A percentile compares a stretch with the other conserved stretches of the same genome.
phyloP scores from a whole-genome alignment of 2,329 filamentous ascomycete genomes.

The Helminthosporium solani region DNA sequence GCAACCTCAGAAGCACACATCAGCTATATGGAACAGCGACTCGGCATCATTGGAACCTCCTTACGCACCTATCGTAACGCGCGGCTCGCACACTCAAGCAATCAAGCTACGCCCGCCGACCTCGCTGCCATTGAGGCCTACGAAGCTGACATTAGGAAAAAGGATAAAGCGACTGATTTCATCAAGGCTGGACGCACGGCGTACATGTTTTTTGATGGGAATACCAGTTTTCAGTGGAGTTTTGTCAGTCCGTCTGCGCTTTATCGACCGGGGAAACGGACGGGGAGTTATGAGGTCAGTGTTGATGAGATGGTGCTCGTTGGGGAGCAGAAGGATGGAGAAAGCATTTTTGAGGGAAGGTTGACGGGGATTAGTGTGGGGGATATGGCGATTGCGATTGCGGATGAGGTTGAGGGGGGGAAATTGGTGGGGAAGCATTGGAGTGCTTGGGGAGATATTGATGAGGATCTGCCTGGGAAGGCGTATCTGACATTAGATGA shows the following conservation, averaged over 20 bases:
- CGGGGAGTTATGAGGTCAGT: slow-evolving; percentile 34
- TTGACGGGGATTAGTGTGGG: slow-evolving; percentile 36
- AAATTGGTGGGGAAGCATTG: slow-evolving; percentile 34
- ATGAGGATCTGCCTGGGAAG: slow-evolving; percentile 27
- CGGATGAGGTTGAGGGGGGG: slow-evolving; percentile 34
- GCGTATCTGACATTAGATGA: slow-evolving; percentile 28
- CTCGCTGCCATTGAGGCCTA: slow-evolving; percentile 20
- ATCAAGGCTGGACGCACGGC: slow-evolving; percentile 37
- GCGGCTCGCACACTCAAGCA: slow-evolving; percentile 20
- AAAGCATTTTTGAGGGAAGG: slow-evolving; percentile 31
- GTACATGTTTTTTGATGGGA: slow-evolving; percentile 41
- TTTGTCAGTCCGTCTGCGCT: slow-evolving; percentile 38
- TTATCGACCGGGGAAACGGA: slow-evolving; percentile 36
- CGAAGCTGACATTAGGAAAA: slow-evolving; percentile 21
- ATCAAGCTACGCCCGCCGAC: slow-evolving; percentile 18
- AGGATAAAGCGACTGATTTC: slow-evolving; percentile 31
- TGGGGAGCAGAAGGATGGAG: slow-evolving; percentile 22
- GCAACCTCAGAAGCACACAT: slow-evolving; percentile 38
- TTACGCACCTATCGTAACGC: slow-evolving; percentile 31
- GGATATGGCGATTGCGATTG: slow-evolving; percentile 40
- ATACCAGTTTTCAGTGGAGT: slow-evolving; percentile 34
- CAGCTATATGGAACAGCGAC: slow-evolving; percentile 37
- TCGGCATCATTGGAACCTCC: slow-evolving; percentile 30
- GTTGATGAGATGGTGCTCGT: slow-evolving; percentile 35
- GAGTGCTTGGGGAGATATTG: slow-evolving; percentile 33